These are phyloP conservation scores for Gaertneriomyces semiglobifer DNA, from an alignment of 192 early-diverging fungal genomes.

Conservation along the genomic window DNA sequence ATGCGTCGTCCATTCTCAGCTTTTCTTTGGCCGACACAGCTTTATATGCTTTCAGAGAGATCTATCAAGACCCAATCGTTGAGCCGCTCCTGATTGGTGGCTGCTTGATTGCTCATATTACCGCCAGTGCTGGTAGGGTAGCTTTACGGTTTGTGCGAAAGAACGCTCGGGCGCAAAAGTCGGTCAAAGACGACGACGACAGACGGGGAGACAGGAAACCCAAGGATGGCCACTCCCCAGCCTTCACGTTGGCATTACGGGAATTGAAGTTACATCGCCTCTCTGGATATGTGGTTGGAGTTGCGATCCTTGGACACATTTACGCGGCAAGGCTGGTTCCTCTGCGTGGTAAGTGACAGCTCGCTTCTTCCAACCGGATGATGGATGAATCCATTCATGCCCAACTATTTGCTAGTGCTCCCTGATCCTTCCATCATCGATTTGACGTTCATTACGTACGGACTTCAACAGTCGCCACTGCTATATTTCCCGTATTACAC, in stretches of 20 bases:
- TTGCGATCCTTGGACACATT: constrained; percentile 16
- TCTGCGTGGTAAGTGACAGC: constrained; percentile 7
- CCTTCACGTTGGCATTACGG: neutral
- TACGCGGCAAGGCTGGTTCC: constrained; percentile 21
- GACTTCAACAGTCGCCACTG: neutral
- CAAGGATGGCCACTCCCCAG: neutral
- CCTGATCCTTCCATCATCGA: constrained; percentile 31
- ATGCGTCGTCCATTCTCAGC: constrained; percentile 11
- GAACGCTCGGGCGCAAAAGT: neutral
- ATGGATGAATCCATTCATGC: neutral
- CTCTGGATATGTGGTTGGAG: constrained; percentile 19
- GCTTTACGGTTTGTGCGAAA: neutral
- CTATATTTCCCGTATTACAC: constrained; percentile 19
- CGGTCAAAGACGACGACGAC: neutral
- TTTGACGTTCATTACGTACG: constrained; percentile 16
- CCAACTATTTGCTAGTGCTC: neutral
- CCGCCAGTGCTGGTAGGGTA: neutral
- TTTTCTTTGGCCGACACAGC: constrained; percentile 21
- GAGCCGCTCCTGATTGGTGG: constrained; percentile 24
- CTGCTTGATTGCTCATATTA: constrained; percentile 11
- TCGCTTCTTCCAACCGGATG: neutral
- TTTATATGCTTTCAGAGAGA: constrained; percentile 17
- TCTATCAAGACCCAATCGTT: constrained; percentile 24
- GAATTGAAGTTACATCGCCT: constrained; percentile 20
- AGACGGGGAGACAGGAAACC: neutral